Conservation (phyloP, 495 filamentous ascomycete species). For the Glonium stellatum region DNA sequence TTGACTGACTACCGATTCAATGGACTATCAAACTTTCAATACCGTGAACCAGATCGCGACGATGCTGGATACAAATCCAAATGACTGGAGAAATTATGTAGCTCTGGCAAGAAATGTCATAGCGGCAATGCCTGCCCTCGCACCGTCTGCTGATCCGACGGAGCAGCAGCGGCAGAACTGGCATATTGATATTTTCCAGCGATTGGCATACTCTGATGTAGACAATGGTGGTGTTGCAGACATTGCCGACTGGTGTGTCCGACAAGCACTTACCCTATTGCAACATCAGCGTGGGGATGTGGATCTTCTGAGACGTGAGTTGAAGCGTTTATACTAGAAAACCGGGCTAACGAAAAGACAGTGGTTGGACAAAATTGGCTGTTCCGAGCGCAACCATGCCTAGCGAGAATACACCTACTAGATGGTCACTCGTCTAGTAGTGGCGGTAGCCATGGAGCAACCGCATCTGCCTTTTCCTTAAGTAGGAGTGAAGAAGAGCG, state of each 20-base stretch:
- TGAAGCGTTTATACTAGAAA: slow-evolving; percentile 2
- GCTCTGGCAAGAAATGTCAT: slow-evolving; percentile 24
- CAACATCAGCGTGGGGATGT: slow-evolving; percentile 39
- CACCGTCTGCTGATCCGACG: slow-evolving; percentile 37
- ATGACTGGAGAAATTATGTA: slow-evolving; percentile 20
- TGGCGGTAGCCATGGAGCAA: slow-evolving; percentile 25
- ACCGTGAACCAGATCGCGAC: slow-evolving; percentile 10
- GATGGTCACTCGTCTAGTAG: slow-evolving; percentile 38
- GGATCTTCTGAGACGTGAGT: slow-evolving; percentile 40
- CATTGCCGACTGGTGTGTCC: slow-evolving; percentile 44
- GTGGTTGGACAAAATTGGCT: slow-evolving; percentile 47
- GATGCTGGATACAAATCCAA: slow-evolving; percentile 12
- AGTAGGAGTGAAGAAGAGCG: slow-evolving; percentile 26
- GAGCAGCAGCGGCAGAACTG: slow-evolving; percentile 31
- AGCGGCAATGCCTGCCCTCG: slow-evolving; percentile 35
- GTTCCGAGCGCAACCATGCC: slow-evolving; percentile 42
- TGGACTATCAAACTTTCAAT: not conserved
- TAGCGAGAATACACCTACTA: slow-evolving; percentile 43
- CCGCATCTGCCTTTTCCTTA: slow-evolving; percentile 1
- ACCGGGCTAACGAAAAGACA: slow-evolving; percentile 13
- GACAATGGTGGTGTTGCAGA: slow-evolving; percentile 42
- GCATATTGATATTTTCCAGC: slow-evolving; percentile 42
- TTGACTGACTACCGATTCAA: not conserved
- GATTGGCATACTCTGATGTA: slow-evolving; percentile 43
- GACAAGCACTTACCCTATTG: slow-evolving; percentile 41